Percentiles rank a stretch among this genome's conserved stretches.
Evolutionary conservation across 139 green algal species (phyloP).

Genomic region (Chlamydomonas schloesseri): DNA sequence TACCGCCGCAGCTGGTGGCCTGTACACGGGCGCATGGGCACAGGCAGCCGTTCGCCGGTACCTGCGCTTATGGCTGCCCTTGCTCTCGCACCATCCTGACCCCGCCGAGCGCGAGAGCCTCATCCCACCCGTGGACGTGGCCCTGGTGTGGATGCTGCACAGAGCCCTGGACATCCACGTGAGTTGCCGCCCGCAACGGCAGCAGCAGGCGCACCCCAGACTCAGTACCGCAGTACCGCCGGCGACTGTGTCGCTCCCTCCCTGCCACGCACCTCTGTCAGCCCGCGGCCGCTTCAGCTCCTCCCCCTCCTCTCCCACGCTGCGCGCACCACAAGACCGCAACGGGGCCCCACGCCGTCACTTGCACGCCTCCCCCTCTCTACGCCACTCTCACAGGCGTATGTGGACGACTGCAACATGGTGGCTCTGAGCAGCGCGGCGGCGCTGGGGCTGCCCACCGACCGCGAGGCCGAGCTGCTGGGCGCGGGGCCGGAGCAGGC

Average conservation of each 20-base stretch:
- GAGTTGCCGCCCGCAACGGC: too few species aligned
- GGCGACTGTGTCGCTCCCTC: too few species aligned
- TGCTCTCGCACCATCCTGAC: background rate
- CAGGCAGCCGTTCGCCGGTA: background rate
- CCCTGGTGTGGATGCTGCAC: slow-evolving; percentile 23
- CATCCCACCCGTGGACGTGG: background rate
- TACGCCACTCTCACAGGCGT: background rate
- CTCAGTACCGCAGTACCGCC: too few species aligned
- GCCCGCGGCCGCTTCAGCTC: too few species aligned
- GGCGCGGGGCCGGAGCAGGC: background rate
- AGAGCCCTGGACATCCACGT: background rate
- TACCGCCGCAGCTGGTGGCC: background rate
- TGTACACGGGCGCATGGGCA: slow-evolving; percentile 12
- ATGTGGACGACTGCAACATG: background rate
- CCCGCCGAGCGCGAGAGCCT: background rate
- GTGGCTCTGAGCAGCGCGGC: background rate
- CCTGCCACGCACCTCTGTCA: too few species aligned
- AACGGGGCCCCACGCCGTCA: too few species aligned
- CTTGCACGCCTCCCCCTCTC: too few species aligned
- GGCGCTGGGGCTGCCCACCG: background rate
- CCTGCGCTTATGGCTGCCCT: background rate
- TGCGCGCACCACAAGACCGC: too few species aligned
- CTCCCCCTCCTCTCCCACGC: too few species aligned
- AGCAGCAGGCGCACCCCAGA: too few species aligned
- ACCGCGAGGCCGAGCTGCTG: slow-evolving; percentile 9